A percentile compares a stretch with the other conserved stretches of the same genome.
Evolutionary conservation across 257 asterid genomes (phyloP).

Genomic region (Misopates orontium): DNA sequence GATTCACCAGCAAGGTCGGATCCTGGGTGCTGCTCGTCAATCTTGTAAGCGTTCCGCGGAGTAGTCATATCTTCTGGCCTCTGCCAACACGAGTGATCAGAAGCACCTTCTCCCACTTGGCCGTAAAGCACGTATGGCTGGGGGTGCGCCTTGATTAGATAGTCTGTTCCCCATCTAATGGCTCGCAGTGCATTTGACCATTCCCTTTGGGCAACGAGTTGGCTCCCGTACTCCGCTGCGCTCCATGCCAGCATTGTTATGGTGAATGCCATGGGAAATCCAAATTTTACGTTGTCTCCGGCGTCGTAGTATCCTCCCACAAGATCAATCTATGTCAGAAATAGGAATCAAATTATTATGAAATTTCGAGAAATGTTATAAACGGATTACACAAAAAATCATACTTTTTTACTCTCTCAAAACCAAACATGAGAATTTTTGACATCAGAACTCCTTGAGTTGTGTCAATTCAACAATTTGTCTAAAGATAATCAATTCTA

Average conservation of each 20-base stretch:
- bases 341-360: too few relatives aligned
- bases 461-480: too few relatives aligned
- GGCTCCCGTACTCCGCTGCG: conserved; percentile 39
- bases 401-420: too few relatives aligned
- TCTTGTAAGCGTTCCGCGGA: conserved; percentile 36
- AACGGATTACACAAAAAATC: too few relatives aligned
- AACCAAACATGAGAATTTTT: too few relatives aligned
- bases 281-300: conserved; percentile 76
- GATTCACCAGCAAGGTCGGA: conserved; percentile 74
- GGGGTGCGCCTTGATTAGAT: conserved; percentile 67
- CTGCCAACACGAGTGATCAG: conserved; percentile 68
- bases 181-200: conserved; percentile 37
- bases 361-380: too few relatives aligned
- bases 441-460: too few relatives aligned
- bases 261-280: conserved; percentile 72
- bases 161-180: conserved; percentile 71
- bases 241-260: conserved; percentile 72
- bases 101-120: conserved; percentile 59
- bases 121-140: conserved; percentile 54
- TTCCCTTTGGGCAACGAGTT: conserved; percentile 36
- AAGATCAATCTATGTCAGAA: conserved; percentile 43
- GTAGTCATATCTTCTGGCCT: conserved; percentile 82
- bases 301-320: conserved; percentile 79
- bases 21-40: conserved; percentile 57
- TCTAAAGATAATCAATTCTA: too few relatives aligned